Percentiles rank a stretch among this genome's conserved stretches.
phyloP scores from a whole-genome alignment of 805 yeast species.

The Jamesozyma lodderae region DNA sequence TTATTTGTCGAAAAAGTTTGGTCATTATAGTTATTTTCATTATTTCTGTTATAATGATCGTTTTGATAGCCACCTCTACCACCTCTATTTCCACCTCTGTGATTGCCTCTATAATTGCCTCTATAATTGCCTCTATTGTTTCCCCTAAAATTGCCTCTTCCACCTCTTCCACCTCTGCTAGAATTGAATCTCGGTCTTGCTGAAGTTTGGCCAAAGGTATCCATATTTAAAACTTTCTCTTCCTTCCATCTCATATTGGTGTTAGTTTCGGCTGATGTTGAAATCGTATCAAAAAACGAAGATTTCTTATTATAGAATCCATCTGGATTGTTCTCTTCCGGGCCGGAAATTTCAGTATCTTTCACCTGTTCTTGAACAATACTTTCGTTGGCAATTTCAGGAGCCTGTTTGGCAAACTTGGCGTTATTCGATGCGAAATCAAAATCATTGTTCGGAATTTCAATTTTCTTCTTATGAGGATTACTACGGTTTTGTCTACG shows the following conservation, averaged over 20 bases:
- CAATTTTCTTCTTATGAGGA: conserved; percentile 16
- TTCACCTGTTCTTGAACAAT: conserved; percentile 11
- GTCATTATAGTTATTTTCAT: conserved; percentile 7
- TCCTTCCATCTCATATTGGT: conserved; percentile 54
- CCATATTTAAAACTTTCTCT: conserved; percentile 64
- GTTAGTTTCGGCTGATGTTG: conserved; percentile 51
- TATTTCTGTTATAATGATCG: conserved; percentile 7
- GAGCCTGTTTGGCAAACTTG: conserved; percentile 48
- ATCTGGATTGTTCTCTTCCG: conserved; percentile 9
- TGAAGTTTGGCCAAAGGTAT: conserved; percentile 74
- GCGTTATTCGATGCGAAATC: conserved; percentile 73
- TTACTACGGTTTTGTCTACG: conserved; percentile 7
- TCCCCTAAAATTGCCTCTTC: conserved; percentile 17
- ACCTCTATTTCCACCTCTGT: conserved; percentile 8
- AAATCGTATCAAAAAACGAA: conserved; percentile 82
- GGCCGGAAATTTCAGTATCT: conserved; percentile 2
- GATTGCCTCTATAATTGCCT: conserved; percentile 6
- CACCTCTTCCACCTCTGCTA: conserved; percentile 28
- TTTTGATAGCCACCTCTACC: conserved; percentile 11
- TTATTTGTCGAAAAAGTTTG: neutral
- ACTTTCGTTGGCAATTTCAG: conserved; percentile 28
- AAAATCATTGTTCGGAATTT: conserved; percentile 50
- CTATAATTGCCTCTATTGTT: conserved; percentile 12
- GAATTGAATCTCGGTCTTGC: conserved; percentile 34
- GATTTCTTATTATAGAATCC: conserved; percentile 64